Evolutionary conservation across 495 filamentous ascomycete genomes (phyloP).

Genomic region (Usnea hakonensis): DNA sequence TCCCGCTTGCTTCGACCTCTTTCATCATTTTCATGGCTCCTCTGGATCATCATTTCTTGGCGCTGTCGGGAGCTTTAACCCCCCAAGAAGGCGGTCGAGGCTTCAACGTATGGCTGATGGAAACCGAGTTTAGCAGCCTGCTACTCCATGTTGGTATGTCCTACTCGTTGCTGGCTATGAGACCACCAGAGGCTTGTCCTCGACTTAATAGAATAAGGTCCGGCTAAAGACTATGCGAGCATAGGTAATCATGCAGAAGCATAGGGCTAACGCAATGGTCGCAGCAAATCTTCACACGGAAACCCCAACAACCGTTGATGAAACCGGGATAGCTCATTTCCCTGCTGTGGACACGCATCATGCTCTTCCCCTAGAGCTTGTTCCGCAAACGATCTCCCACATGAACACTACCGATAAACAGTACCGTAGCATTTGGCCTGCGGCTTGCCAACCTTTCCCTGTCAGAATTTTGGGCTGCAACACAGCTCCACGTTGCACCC

Average conservation of each 20-base stretch:
- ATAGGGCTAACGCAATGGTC: background rate
- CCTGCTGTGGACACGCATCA: background rate
- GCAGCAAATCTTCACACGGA: background rate
- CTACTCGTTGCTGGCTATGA: constrained; percentile 1
- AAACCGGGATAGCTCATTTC: background rate
- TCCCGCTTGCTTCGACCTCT: constrained; percentile 1
- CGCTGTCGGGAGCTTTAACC: constrained; percentile 2
- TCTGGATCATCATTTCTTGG: background rate
- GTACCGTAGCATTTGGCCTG: background rate
- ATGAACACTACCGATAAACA: background rate
- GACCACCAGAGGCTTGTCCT: constrained; percentile 7
- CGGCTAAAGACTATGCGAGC: background rate
- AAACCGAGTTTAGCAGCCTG: constrained; percentile 4
- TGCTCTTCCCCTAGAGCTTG: constrained; percentile 1
- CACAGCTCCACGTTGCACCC: constrained; percentile 11
- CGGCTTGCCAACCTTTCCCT: background rate
- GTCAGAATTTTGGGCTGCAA: constrained; percentile 6
- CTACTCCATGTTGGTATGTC: constrained; percentile 8
- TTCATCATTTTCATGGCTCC: background rate
- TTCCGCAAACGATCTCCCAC: background rate
- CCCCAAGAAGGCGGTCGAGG: background rate
- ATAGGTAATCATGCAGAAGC: constrained; percentile 9
- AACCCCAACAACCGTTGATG: background rate
- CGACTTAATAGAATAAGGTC: constrained; percentile 5
- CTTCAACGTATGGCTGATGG: background rate